phyloP scores from a whole-genome alignment of 257 asterid species.

The Datura wrightii region DNA sequence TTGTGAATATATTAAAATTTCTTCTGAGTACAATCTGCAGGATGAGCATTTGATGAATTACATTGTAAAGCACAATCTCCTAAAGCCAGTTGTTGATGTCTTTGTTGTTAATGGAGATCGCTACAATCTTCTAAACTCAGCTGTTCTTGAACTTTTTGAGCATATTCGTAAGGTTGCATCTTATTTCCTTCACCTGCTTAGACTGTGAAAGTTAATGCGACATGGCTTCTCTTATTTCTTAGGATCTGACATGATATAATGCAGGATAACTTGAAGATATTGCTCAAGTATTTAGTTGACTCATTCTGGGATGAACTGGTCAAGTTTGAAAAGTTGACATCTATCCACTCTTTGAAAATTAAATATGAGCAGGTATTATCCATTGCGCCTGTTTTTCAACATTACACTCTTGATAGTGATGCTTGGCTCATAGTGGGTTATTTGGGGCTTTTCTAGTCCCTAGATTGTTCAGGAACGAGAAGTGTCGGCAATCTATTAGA shows the following conservation, averaged over 20 bases:
- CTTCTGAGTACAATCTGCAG: slow-evolving; percentile 53
- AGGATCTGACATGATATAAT: slow-evolving; percentile 33
- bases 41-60: slow-evolving; percentile 91
- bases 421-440: slow-evolving; percentile 25
- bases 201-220: neutral
- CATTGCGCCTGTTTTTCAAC: neutral
- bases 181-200: slow-evolving; percentile 33
- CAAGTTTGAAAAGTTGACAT: slow-evolving; percentile 68
- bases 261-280: slow-evolving; percentile 87
- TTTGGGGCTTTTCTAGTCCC: slow-evolving; percentile 70
- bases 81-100: slow-evolving; percentile 83
- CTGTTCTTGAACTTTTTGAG: slow-evolving; percentile 89
- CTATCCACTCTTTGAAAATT: slow-evolving; percentile 74
- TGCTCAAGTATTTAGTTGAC: slow-evolving; percentile 80
- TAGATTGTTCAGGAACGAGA: slow-evolving; percentile 63
- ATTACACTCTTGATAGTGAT: slow-evolving; percentile 11
- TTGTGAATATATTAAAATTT: slow-evolving; percentile 11
- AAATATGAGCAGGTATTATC: slow-evolving; percentile 89
- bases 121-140: slow-evolving; percentile 94
- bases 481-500: slow-evolving; percentile 58
- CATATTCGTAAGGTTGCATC: slow-evolving; percentile 75
- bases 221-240: slow-evolving; percentile 13
- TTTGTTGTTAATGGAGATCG: slow-evolving; percentile 90
- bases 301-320: slow-evolving; percentile 86
- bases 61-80: slow-evolving; percentile 73